Percentiles rank a stretch among this genome's conserved stretches.
Evolutionary conservation across 2,329 filamentous ascomycete species (phyloP).

Genomic region (Nothophoma quercina): DNA sequence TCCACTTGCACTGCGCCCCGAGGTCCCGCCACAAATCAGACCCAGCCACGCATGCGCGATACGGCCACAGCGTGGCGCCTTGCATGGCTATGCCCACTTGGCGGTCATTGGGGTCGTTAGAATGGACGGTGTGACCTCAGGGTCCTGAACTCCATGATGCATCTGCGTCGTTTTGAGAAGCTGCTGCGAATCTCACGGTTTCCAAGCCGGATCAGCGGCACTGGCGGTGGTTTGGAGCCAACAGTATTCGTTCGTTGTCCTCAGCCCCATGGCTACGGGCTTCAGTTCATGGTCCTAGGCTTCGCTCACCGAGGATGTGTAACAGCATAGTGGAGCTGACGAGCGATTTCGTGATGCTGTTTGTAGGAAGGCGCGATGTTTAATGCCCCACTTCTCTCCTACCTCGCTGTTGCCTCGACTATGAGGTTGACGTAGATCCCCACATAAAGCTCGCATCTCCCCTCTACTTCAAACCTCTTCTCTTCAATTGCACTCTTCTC

Average conservation of each 20-base stretch:
- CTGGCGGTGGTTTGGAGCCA: not conserved
- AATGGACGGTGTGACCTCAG: constrained; percentile 17
- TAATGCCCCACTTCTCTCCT: constrained; percentile 14
- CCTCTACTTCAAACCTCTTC: constrained; percentile 4
- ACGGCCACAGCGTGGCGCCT: constrained; percentile 19
- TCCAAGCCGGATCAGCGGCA: constrained; percentile 20
- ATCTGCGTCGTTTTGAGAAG: constrained; percentile 14
- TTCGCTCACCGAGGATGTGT: constrained; percentile 12
- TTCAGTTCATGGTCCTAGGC: constrained; percentile 1
- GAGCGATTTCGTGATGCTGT: constrained; percentile 18
- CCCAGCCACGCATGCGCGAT: constrained; percentile 20
- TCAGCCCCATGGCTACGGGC: constrained; percentile 5
- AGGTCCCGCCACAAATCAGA: constrained; percentile 22
- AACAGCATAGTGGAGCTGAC: constrained; percentile 11
- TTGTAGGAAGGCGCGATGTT: constrained; percentile 3
- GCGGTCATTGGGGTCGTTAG: constrained; percentile 4
- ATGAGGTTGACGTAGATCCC: constrained; percentile 9
- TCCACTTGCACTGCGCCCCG: constrained; percentile 14
- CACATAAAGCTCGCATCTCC: constrained; percentile 11
- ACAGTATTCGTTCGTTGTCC: not conserved
- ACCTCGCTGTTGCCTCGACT: constrained; percentile 11
- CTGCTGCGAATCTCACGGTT: constrained; percentile 4
- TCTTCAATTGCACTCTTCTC: constrained; percentile 6
- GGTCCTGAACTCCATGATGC: constrained; percentile 9
- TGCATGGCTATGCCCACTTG: constrained; percentile 23